Evolutionary conservation across 2,329 filamentous ascomycete genomes (phyloP), one percentile per base, ranked within the genome.

Genomic region (Penicillium sp.): DNA sequence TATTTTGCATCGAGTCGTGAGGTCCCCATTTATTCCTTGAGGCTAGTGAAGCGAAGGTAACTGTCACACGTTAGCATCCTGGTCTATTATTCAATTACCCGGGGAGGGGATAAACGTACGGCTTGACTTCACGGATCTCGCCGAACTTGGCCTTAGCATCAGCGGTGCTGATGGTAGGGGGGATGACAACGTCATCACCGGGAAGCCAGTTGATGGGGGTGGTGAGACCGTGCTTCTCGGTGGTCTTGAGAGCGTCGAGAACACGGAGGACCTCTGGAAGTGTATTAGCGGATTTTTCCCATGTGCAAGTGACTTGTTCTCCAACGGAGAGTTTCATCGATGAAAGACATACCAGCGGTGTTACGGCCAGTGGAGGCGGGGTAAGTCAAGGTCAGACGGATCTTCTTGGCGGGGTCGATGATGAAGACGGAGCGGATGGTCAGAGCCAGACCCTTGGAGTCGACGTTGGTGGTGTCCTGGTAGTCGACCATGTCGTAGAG

Each of bases 341-440:
- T 5, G 36, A 14, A 39, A 11, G 18, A 40, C 38, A 21, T 21
- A 40, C 38, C 38, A 64, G 85, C 82, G 58, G 87, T 86, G 82
- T 92, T 92, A 71, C 89, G 86, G 76, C 92, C 92, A 43, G 91
- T 95, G 55, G 88, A 92, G 57, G 92, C 92, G 41, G 92, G 92
- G 82, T 96, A 97, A 71, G 89, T 87, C 80, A 96, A 88, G 74
- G 91, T 95, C 72, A 92, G 86, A 67, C 92, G 88, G 78, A 96
- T 94, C 75, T 88, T 93, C 87, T 96, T 96, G 76, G 85, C 86
- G 61, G 92, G 92, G 80, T 96, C 92, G 75, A 96, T 94, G 78
- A 96, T 82, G 83, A 95, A 96, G 72, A 96, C 92, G 66, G 89
- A 91, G 69, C 92, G 90, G 78, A 97, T 96, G 66, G 92, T 96